These are phyloP conservation scores for Ormosia semicastrata DNA, from an alignment of 306 rosid genomes.

Conservation along the genomic window DNA sequence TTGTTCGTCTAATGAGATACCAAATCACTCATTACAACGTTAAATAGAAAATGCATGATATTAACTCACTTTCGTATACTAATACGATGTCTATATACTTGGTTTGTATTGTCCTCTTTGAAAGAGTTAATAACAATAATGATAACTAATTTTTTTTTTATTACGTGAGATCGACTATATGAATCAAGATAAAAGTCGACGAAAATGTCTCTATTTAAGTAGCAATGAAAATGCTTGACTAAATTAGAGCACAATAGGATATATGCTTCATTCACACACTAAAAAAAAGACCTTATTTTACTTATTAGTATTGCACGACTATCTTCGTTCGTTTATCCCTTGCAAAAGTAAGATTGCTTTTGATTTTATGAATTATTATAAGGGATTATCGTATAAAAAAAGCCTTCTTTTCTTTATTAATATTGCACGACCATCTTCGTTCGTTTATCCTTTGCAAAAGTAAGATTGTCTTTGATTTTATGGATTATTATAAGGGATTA, in stretches of 20 bases:
- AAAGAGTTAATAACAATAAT: too few species aligned
- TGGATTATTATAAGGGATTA: constrained; percentile 8
- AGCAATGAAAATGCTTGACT: neutral
- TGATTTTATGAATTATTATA: constrained; percentile 18
- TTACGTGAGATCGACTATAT: too few species aligned
- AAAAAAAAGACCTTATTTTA: neutral
- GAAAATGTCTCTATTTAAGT: neutral
- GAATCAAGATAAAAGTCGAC: neutral
- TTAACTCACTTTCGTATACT: neutral
- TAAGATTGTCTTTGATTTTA: constrained; percentile 23
- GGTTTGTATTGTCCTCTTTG: too few species aligned
- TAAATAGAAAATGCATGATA: neutral
- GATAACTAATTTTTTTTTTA: too few species aligned
- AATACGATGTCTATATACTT: neutral
- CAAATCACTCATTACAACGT: neutral
- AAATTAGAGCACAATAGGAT: neutral
- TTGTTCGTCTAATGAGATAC: neutral
- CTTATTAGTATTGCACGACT: neutral
- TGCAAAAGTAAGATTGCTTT: constrained; percentile 23
- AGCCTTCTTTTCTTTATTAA: neutral
- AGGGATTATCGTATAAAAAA: neutral
- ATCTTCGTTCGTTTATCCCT: neutral
- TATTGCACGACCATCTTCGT: neutral
- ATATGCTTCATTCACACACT: neutral
- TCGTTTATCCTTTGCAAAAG: constrained; percentile 1